Evolutionary conservation across 768 basidiomycete species (phyloP), one percentile per base, ranked within the genome.

Genomic region (Neoboletus subvelutipes): DNA sequence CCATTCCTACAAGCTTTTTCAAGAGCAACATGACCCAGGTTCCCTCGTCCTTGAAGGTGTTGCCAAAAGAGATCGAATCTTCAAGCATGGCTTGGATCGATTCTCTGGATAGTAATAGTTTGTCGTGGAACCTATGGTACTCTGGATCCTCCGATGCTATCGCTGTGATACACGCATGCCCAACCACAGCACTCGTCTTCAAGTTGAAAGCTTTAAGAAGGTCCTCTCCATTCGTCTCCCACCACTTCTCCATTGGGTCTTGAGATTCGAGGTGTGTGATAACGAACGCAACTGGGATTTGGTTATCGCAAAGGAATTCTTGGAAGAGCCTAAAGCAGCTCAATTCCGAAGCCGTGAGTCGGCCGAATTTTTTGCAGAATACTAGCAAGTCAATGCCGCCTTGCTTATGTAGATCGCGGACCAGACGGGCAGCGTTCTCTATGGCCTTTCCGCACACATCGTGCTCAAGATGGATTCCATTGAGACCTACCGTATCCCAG

Each of bases 331-430:
- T 61, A 60, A 75, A 76, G 58, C 64, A 73, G 24, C 67, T 66
- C 55, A 65, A 42, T 18, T 68, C 61, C 4, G 70, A 57, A 7
- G 62, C 49, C 20, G 61, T 62, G 52, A 77, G 63, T 39, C 75
- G 64, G 1, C 73, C 73, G 0, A 37, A 51, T 15, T 67, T 66
- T 54, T 73, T 73, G 61, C 71, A 71, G 51, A 72, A 76, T 6
- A 78, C 58, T 4, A 79, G 73, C 41, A 80, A 65, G 61, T 69
- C 72, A 31, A 79, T 61, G 3, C 77, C 77, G 5, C 66, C 73
- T 47, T 47, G 42, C n/a, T 17, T n/a, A 33, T 59, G 55, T 3
- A 78, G 57, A 6, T 56, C 63, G 7, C 60, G 64, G 47, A 80
- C 60, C 9, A 80, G 56, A 2, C 28, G 43, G 31, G 59, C 67